A percentile compares a stretch with the other conserved stretches of the same genome.
Evolutionary conservation across 306 rosid genomes (phyloP).

Genomic region (Aeschynomene evenia): DNA sequence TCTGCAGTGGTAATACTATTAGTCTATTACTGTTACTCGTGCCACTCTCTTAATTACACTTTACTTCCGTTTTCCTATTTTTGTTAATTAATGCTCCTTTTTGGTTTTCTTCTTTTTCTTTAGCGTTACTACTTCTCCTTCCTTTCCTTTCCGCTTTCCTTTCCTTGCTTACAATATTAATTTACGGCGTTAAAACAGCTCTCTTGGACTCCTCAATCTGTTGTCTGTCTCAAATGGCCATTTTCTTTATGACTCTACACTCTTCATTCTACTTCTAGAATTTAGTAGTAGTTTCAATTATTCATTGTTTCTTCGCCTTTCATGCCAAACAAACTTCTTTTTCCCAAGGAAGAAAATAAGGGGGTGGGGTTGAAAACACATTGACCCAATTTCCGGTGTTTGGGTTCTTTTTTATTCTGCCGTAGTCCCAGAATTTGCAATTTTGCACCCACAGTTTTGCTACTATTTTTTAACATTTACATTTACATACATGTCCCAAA

Average conservation of each 20-base stretch:
- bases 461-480: too few species aligned
- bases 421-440: background rate
- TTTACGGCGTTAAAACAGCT: background rate
- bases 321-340: background rate
- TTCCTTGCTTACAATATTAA: background rate
- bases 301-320: background rate
- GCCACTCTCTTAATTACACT: background rate
- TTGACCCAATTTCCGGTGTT: background rate
- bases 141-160: background rate
- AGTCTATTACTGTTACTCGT: too few species aligned
- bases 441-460: too few species aligned
- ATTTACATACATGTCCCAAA: too few species aligned
- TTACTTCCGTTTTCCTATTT: background rate
- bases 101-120: background rate
- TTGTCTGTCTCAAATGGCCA: background rate
- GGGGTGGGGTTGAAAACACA: background rate
- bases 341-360: too few species aligned
- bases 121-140: background rate
- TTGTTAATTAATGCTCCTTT: background rate
- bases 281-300: too few species aligned
- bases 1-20: background rate
- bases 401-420: background rate
- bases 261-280: background rate
- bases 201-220: background rate
- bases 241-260: background rate